Base-by-base conservation (phyloP, 768 basidiomycete species). In the Multifurca ochricompacta region DNA sequence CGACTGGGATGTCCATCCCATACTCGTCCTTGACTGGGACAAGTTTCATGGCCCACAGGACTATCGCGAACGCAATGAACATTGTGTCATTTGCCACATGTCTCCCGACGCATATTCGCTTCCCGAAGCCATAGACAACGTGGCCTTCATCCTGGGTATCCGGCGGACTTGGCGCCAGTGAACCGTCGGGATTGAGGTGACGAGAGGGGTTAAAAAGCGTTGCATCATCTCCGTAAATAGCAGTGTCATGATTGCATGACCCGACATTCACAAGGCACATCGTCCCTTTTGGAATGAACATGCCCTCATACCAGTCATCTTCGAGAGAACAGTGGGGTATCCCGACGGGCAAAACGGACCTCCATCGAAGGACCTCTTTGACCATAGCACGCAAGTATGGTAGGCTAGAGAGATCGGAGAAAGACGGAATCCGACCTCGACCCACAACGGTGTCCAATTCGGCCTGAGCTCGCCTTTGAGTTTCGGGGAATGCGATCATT, bases 231-330 rank as follows among this genome's bases (percentile, higher is more conserved):
- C 66, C 66, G 44, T 68, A 70, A 3, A 68, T 51, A 6, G 53
- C 59, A 14, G 60, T 44, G 43, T 68, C 65, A 13, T 54, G 57
- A 56, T 68, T 65, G 50, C 58, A 68, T 59, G 67, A 48, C 60
- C 56, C 27, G 21, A 58, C 56, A 37, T 70, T 71, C 19, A 62
- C 64, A 42, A 71, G 54, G 25, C 71, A 62, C 9, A 69, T 65
- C 2, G 70, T 68, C 7, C 69, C 71, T 31, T 63, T 66, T 1
- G 73, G 72, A n/a, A 74, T 70, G 51, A 65, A 59, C 48, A 56
- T 56, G 10, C 59, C 65, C 43, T 59, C 59, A 43, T 70, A 70
- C 49, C 49, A 62, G 34, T 70, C 69, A 42, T 70, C 68, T 51
- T 60, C 53, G 56, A 59, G 34, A 40, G 52, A 46, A 25, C 53